Conservation (phyloP, 768 basidiomycete species). For the Lyophyllum atratum region DNA sequence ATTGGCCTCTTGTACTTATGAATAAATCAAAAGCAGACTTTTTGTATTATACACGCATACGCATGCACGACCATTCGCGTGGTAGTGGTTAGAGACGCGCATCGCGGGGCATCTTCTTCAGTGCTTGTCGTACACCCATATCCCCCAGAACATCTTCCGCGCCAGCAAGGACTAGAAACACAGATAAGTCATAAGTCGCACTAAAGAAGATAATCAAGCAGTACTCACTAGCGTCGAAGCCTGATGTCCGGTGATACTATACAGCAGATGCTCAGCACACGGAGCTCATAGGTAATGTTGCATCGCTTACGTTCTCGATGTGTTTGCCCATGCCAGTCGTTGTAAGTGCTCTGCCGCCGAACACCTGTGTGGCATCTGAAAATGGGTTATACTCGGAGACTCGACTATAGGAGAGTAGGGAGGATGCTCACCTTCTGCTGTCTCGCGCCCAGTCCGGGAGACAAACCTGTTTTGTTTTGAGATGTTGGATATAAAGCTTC, state of each 20-base stretch:
- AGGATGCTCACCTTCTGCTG: conserved; percentile 53
- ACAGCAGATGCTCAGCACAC: not conserved
- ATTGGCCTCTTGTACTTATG: too few relatives aligned
- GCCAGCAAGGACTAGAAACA: conserved; percentile 62
- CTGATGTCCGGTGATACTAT: conserved; percentile 83
- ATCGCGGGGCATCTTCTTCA: conserved; percentile 63
- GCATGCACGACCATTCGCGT: too few relatives aligned
- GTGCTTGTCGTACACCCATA: conserved; percentile 71
- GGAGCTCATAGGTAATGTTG: not conserved
- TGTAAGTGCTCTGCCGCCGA: conserved; percentile 89
- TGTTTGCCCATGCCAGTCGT: conserved; percentile 84
- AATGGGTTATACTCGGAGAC: too few relatives aligned
- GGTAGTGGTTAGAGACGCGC: conserved; percentile 34
- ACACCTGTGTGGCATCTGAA: conserved; percentile 79
- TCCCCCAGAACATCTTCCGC: conserved; percentile 76
- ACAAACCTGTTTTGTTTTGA: conserved; percentile 52
- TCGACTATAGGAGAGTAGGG: not conserved
- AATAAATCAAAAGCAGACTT: too few relatives aligned
- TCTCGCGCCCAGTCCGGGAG: conserved; percentile 67
- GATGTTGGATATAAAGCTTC: not conserved
- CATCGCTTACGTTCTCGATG: conserved; percentile 68
- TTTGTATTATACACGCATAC: too few relatives aligned
- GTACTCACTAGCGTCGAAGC: conserved; percentile 72
- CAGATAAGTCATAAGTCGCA: not conserved
- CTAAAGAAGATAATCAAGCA: not conserved